Evolutionary conservation across 2,329 filamentous ascomycete species (phyloP), one percentile per base, ranked within the genome.

Genomic region (Cytospora piceicola): DNA sequence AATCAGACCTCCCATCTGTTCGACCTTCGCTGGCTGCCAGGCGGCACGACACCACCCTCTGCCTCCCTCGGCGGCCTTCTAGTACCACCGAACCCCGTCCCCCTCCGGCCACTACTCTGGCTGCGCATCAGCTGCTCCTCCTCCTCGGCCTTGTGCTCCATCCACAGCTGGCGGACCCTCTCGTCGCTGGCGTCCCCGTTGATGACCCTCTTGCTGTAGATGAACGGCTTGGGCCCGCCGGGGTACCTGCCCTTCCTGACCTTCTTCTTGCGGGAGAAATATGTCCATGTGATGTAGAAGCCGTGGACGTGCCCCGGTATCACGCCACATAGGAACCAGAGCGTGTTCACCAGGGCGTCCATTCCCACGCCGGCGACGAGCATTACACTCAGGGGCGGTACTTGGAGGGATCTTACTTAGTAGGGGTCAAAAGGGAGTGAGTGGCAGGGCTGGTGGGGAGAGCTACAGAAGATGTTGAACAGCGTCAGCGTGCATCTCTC

Each of bases 341-440:
- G 69, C 69, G 71, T 74, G 68, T 86, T 87, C 17, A 81, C 80
- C 22, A 85, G 78, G 2, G 85, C 82, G 0, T 85, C 79, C 52
- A 88, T 76, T 27, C 82, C 82, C 79, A 88, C 87, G 24, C 85
- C 86, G 2, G 80, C 65, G 27, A 67, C 65, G 52, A 67, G 51
- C 65, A 67, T 67, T 24, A 67, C 65, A 20, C 61, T 60, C 14
- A 67, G 52, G 17, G 65, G 65, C 17, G 65, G 65, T 36, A 67
- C 65, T 67, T 29, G 27, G 27, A 17, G 30, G 20, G 27, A 20
- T 20, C 9, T 29, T 11, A 64, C 39, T 66, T 11, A 64, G 61
- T 20, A 34, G 36, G 32, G 27, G 15, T 2, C 22, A 2, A 51
- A 20, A 11, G 20, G 15, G 49, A 5, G 27, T 29, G 22, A 7